Evolutionary conservation across 768 basidiomycete species (phyloP), one percentile per base, ranked within the genome.

Genomic region (Myochromella boudieri): DNA sequence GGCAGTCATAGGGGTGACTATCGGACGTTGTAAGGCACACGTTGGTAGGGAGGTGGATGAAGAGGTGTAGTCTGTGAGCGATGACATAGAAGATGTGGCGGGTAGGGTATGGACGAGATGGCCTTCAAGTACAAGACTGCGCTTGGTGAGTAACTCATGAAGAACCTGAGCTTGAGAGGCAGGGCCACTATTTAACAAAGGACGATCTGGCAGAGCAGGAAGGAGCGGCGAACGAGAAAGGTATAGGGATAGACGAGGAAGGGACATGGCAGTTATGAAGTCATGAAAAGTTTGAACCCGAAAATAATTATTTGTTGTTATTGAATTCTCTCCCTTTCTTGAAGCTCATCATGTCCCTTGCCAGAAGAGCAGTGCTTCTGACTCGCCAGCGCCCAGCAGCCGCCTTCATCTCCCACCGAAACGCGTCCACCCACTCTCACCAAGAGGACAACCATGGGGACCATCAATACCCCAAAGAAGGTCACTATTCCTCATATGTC

Each of bases 391-490:
- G 66, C 49, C 57, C 57, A 12, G 56, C 60, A 20, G 53, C 59
- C 18, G 44, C 65, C 37, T 48, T 64, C 22, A 51, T 68, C 34
- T 46, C 64, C 8, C 74, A 71, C 44, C 67, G 69, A 45, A 70
- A 76, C 58, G 67, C 68, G 48, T 71, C 73, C 4, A 56, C 68
- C 44, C 63, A 71, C 56, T 64, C 74, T 51, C 56, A 74, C 44
- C 70, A 79, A 48, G 64, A 74, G 37, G 61, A 69, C 54, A 67
- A 72, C 42, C 62, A 62, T 46, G 58, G 65, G 25, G 22, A 27
- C 15, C 11, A 18, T 4, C 68, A 75, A 6, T 81, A 82, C 60
- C 71, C 76, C 17, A 68, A 70, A 48, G 86, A 90, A 77, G 78
- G 87, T 84, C 47, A 42, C 75, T 54, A 6, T 14, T 42, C 46